A percentile compares a stretch with the other conserved stretches of the same genome.
phyloP scores from a whole-genome alignment of 805 yeast genomes.

The Wickerhamomyces sydowiorum region DNA sequence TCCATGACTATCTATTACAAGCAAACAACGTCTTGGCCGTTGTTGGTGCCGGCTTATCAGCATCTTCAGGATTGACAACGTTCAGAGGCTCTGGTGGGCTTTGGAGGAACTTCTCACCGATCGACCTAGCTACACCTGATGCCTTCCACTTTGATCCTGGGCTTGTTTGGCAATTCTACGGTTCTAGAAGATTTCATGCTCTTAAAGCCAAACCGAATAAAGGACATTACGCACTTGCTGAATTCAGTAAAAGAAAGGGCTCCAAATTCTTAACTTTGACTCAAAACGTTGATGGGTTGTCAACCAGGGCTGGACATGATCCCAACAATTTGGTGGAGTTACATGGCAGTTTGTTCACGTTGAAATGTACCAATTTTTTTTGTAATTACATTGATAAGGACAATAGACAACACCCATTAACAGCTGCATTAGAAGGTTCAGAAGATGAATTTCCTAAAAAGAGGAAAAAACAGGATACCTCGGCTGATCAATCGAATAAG shows the following conservation, averaged over 20 bases:
- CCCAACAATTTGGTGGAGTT: slow-evolving; percentile 51
- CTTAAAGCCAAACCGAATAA: slow-evolving; percentile 62
- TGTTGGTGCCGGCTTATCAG: slow-evolving; percentile 83
- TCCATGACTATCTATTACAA: slow-evolving; percentile 43
- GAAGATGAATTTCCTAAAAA: slow-evolving; percentile 29
- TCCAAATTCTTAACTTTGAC: slow-evolving; percentile 59
- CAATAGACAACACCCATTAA: slow-evolving; percentile 53
- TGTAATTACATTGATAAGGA: slow-evolving; percentile 58
- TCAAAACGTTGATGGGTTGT: slow-evolving; percentile 80
- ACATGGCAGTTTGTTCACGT: slow-evolving; percentile 73
- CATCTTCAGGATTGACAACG: slow-evolving; percentile 70
- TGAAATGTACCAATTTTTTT: slow-evolving; percentile 69
- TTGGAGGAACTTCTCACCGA: slow-evolving; percentile 73
- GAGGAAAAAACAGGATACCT: slow-evolving; percentile 8
- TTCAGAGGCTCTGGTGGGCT: slow-evolving; percentile 68
- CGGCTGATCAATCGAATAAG: slow-evolving; percentile 1
- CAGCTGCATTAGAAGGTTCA: slow-evolving; percentile 41
- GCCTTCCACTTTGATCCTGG: slow-evolving; percentile 82
- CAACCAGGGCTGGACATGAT: slow-evolving; percentile 59
- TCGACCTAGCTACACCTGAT: slow-evolving; percentile 88
- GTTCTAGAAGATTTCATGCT: slow-evolving; percentile 61
- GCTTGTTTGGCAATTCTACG: slow-evolving; percentile 85
- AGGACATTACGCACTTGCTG: slow-evolving; percentile 69
- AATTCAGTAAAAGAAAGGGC: slow-evolving; percentile 39
- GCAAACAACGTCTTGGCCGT: slow-evolving; percentile 52